These are phyloP conservation scores for Ceratocystis huliohia DNA, from an alignment of 2,329 filamentous ascomycete genomes.

Conservation along the genomic window DNA sequence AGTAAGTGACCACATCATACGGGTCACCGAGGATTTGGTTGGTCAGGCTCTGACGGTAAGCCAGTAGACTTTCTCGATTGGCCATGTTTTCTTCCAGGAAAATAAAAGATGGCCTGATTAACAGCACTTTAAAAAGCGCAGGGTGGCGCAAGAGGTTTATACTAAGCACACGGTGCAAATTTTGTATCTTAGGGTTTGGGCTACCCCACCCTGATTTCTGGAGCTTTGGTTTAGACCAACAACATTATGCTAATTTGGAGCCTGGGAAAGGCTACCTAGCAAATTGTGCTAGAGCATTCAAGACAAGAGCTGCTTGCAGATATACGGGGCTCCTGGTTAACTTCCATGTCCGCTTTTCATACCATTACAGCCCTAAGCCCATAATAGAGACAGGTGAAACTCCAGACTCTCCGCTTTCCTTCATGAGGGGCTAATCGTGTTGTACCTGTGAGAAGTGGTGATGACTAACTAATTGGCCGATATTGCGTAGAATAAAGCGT, in stretches of 20 bases:
- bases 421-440: background rate
- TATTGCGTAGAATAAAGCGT: background rate
- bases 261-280: too few relatives aligned
- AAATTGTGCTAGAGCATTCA: too few relatives aligned
- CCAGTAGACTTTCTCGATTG: constrained; percentile 32
- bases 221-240: too few relatives aligned
- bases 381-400: background rate
- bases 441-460: background rate
- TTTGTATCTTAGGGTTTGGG: too few relatives aligned
- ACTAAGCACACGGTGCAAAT: constrained; percentile 18
- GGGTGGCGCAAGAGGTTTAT: too few relatives aligned
- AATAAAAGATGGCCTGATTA: background rate
- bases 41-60: constrained; percentile 45
- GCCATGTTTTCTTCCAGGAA: background rate
- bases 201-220: too few relatives aligned
- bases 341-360: too few relatives aligned
- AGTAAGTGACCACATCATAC: constrained; percentile 52
- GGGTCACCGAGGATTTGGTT: constrained; percentile 39
- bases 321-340: too few relatives aligned
- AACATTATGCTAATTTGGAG: too few relatives aligned
- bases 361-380: background rate
- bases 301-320: too few relatives aligned
- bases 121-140: too few relatives aligned
- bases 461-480: background rate
- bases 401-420: background rate